These are phyloP conservation scores for Staphylotrichum longicolle DNA, from an alignment of 495 filamentous ascomycete genomes.

Conservation along the genomic window DNA sequence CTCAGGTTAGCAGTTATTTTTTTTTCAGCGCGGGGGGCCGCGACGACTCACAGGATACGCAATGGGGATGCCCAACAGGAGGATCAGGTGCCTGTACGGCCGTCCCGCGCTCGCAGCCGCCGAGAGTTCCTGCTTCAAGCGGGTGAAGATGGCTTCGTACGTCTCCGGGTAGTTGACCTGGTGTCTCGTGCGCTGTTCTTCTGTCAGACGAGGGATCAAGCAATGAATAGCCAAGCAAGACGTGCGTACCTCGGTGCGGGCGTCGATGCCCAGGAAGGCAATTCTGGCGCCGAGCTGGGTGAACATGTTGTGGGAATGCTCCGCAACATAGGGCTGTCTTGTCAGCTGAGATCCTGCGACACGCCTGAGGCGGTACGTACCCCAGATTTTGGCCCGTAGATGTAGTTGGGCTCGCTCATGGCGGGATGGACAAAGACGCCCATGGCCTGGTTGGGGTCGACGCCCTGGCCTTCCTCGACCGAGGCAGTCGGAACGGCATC, in stretches of 20 bases:
- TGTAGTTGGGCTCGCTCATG: constrained; percentile 67
- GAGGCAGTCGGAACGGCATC: constrained; percentile 29
- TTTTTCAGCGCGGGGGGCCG: not conserved
- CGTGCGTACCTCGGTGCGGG: constrained; percentile 63
- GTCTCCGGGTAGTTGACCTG: constrained; percentile 90
- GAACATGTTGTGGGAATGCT: constrained; percentile 77
- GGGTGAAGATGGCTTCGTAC: constrained; percentile 76
- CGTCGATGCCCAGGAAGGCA: constrained; percentile 84
- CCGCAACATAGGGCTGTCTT: constrained; percentile 65
- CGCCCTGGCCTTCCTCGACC: constrained; percentile 44
- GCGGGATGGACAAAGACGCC: constrained; percentile 65
- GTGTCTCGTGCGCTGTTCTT: constrained; percentile 67
- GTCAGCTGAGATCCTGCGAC: constrained; percentile 23
- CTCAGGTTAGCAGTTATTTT: not conserved
- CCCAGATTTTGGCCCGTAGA: constrained; percentile 72
- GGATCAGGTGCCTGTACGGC: constrained; percentile 75
- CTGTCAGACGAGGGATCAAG: constrained; percentile 10
- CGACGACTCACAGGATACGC: constrained; percentile 67
- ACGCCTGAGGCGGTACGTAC: constrained; percentile 18
- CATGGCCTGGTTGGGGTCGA: constrained; percentile 64
- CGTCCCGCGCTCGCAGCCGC: constrained; percentile 47
- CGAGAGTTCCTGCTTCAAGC: constrained; percentile 62
- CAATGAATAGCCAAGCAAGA: not conserved
- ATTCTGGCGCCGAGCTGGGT: constrained; percentile 80
- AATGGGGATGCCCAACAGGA: constrained; percentile 89